Evolutionary conservation across 352 stramenopile species (phyloP), one percentile per base, ranked within the genome.

Genomic region (Pythium vanterpoolii): DNA sequence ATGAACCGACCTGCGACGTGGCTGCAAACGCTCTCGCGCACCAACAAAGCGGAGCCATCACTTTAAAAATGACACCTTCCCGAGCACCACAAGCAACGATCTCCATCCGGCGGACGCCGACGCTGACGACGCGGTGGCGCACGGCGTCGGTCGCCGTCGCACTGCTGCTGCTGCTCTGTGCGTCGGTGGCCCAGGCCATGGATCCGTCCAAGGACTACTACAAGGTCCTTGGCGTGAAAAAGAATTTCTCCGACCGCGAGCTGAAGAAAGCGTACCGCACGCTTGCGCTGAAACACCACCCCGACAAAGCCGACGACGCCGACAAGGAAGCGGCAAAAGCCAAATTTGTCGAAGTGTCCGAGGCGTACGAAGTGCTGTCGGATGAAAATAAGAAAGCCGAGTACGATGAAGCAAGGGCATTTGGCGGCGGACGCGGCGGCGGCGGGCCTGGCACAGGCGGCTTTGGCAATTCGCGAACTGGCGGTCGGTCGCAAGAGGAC

Each of bases 321-420:
- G 86, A 94, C 44, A 87, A 96, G 48, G 87, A 96, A 36, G 40
- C 62, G 11, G 87, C 90, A n/a, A 91, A 94, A 47, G 74, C 94
- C 51, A 95, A 93, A 66, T 98, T 98, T 62, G 89, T 97, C 23
- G 80, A 96, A 49, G 88, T 98, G 33, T 95, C 77, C 19, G 86
- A 96, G 56, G 93, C 93, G 3, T 98, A 98, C 64, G 88, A 96
- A 58, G 89, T 98, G 59, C 83, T 98, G 19, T 95, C 86, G 18
- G 93, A 98, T 53, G 69, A 86, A 42, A 68, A 95, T 16, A 94
- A 96, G 71, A 77, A 90, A 38, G 72, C 92, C 8, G 86, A 95
- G 34, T 98, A 97, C 68, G 93, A 98, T 62, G 72, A 96, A 31
- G 78, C 75, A 9, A 73, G 78, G n/a, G 64, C 60, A 1, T 79